These are phyloP conservation scores for Fusarium annulatum DNA, from an alignment of 2,329 filamentous ascomycete genomes.

Conservation along the genomic window DNA sequence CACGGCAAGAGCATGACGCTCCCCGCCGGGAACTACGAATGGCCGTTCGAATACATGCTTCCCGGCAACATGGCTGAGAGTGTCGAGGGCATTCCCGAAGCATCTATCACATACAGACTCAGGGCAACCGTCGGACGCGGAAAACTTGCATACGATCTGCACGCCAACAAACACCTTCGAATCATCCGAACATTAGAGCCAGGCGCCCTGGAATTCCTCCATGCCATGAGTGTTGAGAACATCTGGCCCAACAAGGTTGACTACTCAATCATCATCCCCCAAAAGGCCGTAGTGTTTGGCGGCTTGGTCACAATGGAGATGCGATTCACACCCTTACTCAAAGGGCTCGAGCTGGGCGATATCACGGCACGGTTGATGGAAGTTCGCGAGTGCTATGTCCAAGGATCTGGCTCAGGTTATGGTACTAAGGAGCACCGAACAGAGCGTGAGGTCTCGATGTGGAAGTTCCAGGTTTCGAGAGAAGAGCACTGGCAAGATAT, in stretches of 20 bases:
- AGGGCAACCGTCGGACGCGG: slow-evolving; percentile 90
- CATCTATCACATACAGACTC: slow-evolving; percentile 88
- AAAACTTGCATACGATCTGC: slow-evolving; percentile 88
- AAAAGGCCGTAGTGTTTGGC: slow-evolving; percentile 94
- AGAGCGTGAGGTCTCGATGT: slow-evolving; percentile 71
- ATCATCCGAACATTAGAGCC: slow-evolving; percentile 82
- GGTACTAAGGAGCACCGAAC: slow-evolving; percentile 68
- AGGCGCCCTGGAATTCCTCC: slow-evolving; percentile 79
- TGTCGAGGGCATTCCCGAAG: slow-evolving; percentile 87
- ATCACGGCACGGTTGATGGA: slow-evolving; percentile 86
- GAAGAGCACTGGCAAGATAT: slow-evolving; percentile 76
- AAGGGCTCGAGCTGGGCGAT: slow-evolving; percentile 86
- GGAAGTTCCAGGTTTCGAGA: slow-evolving; percentile 65
- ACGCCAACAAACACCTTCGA: slow-evolving; percentile 80
- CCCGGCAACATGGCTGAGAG: slow-evolving; percentile 83
- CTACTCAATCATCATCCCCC: slow-evolving; percentile 92
- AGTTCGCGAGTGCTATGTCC: slow-evolving; percentile 73
- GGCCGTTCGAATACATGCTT: slow-evolving; percentile 81
- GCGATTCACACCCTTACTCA: slow-evolving; percentile 86
- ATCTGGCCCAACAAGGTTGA: slow-evolving; percentile 98
- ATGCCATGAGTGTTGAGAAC: slow-evolving; percentile 96
- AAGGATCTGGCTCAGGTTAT: slow-evolving; percentile 55
- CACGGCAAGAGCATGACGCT: slow-evolving; percentile 69
- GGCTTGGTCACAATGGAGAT: slow-evolving; percentile 88
- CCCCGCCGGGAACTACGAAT: slow-evolving; percentile 83